Base-by-base conservation (phyloP, 108 stramenopile genomes). In the Skeletonema costatum region DNA sequence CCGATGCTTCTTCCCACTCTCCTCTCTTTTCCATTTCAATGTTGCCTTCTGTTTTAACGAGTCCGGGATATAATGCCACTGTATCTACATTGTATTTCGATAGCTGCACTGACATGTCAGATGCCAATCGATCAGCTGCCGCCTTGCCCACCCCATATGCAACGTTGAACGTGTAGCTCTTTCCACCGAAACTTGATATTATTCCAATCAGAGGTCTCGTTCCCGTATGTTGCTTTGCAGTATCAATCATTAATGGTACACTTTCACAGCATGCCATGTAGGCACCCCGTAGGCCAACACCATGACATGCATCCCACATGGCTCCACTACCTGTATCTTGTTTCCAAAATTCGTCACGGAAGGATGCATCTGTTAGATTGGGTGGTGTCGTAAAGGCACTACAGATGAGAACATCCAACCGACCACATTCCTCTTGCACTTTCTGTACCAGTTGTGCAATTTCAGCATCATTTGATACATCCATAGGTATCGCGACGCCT, bases 121-220 rank as follows among this genome's bases (percentile, higher is more conserved):
- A 53, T 5, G 90, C 89, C 77, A 96, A 72, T 21, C 97, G 82
- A 79, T 97, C 97, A 5, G 91, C 74, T 7, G 77, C 97, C 2
- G 93, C 93, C 71, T 97, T 97, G 21, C 89, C 93, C 8, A 96
- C 93, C 6, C 97, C 97, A 70, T 97, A 97, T 9, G 96, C 88
- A 1, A 97, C 92, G 82, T 96, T 96, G 80, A 96, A 96, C 10
- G 95, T 92, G 66, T 96, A 96, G 31, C 82, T 70, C 39, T 84
- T 82, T 9, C 93, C 95, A 13, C 95, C 95, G 70, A 96, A 96
- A 62, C 82, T 85, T 17, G 77, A 80, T 6, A 96, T 71, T 60
- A 94, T 64, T 17, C 61, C 74, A 41, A 94, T 83, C n/a, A 94
- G 68, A 4, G 95, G 95, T 21, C 81, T 85, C 3, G 81, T 70